Conservation (phyloP, 805 yeast genomes). For the Candida sphagnicola region DNA sequence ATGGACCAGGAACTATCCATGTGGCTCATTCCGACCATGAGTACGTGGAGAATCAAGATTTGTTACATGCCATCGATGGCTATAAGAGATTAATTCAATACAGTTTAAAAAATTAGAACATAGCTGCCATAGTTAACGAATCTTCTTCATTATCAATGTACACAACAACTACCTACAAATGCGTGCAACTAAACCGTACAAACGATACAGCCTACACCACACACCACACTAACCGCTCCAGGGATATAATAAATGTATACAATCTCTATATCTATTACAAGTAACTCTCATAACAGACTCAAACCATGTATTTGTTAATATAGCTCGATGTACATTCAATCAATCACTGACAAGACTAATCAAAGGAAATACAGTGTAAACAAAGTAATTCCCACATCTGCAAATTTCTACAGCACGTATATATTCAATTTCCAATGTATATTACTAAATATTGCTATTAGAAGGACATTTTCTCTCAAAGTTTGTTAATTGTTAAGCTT, state of each 20-base stretch:
- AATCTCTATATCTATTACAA: conserved; percentile 42
- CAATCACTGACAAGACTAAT: conserved; percentile 9
- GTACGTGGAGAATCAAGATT: conserved; percentile 44
- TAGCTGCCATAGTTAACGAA: not conserved
- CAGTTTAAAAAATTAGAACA: conserved; percentile 9
- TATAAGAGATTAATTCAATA: conserved; percentile 41
- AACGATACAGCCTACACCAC: no score
- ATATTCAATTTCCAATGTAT: no score
- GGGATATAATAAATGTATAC: conserved; percentile 32
- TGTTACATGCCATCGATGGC: conserved; percentile 49
- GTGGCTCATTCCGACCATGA: conserved; percentile 62
- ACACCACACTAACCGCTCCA: no score
- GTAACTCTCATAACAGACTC: conserved; percentile 36
- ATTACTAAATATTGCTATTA: no score
- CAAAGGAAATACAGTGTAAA: not conserved
- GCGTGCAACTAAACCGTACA: no score
- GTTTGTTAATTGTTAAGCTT: no score
- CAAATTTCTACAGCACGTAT: not conserved
- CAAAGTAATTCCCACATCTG: conserved; percentile 3
- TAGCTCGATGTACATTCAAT: conserved; percentile 25
- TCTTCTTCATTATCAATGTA: not conserved
- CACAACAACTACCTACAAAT: not conserved
- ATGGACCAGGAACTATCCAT: conserved; percentile 64
- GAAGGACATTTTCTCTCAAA: no score
- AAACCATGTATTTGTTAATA: conserved; percentile 39